These are phyloP conservation scores for Aspergillus floridensis DNA, from an alignment of 2,329 filamentous ascomycete species.

Conservation along the genomic window DNA sequence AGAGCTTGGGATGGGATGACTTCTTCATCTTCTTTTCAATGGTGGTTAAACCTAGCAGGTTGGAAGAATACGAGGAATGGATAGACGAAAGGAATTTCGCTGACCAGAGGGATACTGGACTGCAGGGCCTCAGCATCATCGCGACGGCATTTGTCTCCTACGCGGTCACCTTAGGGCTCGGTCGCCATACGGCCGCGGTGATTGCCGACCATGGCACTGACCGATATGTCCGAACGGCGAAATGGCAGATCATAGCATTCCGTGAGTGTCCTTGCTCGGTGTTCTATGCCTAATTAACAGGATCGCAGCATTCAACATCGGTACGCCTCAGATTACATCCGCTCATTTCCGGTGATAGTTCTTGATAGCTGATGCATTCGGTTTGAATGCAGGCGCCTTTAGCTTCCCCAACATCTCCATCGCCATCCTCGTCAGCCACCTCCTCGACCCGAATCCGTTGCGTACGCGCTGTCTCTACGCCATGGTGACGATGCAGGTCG, in stretches of 20 bases:
- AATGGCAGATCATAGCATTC: constrained; percentile 29
- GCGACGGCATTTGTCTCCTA: constrained; percentile 26
- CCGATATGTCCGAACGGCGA: constrained; percentile 15
- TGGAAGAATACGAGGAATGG: too few relatives aligned
- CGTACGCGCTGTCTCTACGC: constrained; percentile 19
- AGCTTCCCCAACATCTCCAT: constrained; percentile 32
- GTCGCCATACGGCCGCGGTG: constrained; percentile 27
- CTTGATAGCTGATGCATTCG: too few relatives aligned
- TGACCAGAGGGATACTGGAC: not conserved
- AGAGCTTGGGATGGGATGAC: constrained; percentile 28
- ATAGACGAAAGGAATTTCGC: not conserved
- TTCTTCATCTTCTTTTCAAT: constrained; percentile 30
- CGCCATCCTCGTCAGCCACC: constrained; percentile 24
- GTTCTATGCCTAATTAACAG: not conserved
- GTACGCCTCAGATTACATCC: not conserved
- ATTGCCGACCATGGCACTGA: constrained; percentile 23
- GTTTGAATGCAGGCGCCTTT: constrained; percentile 13
- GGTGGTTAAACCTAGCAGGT: constrained; percentile 10
- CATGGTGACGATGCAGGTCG: constrained; percentile 25
- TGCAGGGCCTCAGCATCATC: constrained; percentile 26
- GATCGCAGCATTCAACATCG: constrained; percentile 25
- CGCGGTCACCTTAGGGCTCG: constrained; percentile 24
- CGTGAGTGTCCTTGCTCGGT: constrained; percentile 8
- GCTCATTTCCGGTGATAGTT: not conserved
- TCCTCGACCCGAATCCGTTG: constrained; percentile 25